phyloP scores from a whole-genome alignment of 148 eudicot species.

The Gaultheria prostrata region DNA sequence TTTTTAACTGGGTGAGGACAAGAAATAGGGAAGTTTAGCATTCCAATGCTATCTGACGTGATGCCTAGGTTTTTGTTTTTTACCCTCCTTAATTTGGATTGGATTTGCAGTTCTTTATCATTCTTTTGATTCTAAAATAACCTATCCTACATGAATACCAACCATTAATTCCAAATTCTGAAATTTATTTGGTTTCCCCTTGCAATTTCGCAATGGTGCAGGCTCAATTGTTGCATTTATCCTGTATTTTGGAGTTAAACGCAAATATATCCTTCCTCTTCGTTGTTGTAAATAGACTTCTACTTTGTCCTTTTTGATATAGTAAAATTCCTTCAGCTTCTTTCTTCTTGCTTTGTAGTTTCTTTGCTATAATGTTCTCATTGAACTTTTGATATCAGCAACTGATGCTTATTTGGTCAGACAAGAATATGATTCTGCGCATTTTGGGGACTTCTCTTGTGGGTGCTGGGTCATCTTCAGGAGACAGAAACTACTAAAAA shows the following conservation, averaged over 20 bases:
- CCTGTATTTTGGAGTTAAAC: not conserved
- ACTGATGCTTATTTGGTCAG: not conserved
- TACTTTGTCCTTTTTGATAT: not conserved
- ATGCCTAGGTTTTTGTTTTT: not conserved
- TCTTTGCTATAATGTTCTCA: not conserved
- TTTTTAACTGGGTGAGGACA: not conserved
- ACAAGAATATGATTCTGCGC: not conserved
- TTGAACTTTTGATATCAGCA: not conserved
- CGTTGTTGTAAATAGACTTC: not conserved
- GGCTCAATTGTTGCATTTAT: not conserved
- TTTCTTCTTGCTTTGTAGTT: not conserved
- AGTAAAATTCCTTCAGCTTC: not conserved
- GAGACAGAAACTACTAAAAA: not conserved
- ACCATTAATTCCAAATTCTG: not conserved
- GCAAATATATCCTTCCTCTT: not conserved
- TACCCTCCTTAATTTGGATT: constrained; percentile 4
- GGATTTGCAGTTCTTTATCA: constrained; percentile 1
- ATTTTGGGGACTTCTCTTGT: not conserved
- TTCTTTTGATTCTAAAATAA: not conserved
- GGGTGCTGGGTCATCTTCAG: not conserved
- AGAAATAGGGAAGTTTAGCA: not conserved
- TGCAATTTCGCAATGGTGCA: not conserved
- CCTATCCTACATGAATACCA: not conserved
- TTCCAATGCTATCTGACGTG: not conserved
- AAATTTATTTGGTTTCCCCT: not conserved